Conservation (phyloP, 2,329 filamentous ascomycete genomes). For the Trichoderma pleuroti region DNA sequence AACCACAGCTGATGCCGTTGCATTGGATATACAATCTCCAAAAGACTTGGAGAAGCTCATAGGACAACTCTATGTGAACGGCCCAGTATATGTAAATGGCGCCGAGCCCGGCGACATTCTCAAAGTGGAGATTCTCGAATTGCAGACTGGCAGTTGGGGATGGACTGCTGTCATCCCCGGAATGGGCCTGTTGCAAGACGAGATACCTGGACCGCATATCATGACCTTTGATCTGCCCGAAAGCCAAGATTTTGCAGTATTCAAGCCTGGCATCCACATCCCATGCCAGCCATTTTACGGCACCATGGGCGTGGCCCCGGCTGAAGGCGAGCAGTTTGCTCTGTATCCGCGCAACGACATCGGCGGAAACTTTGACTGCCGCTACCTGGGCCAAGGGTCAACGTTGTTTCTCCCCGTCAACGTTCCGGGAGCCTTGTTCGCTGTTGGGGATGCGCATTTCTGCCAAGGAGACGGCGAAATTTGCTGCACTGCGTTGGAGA, state of each 20-base stretch:
- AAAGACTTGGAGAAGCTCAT: not conserved
- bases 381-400: conserved; percentile 46
- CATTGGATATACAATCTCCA: not conserved
- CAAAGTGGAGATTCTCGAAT: conserved; percentile 47
- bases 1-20: not conserved
- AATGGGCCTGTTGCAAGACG: conserved; percentile 49
- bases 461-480: conserved; percentile 54
- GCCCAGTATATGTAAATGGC: conserved; percentile 47
- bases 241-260: conserved; percentile 33
- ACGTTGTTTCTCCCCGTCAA: conserved; percentile 22
- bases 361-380: conserved; percentile 55
- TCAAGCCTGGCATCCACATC: conserved; percentile 46
- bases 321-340: conserved; percentile 44
- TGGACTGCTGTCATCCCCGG: conserved; percentile 49
- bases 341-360: conserved; percentile 47
- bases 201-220: conserved; percentile 42
- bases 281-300: conserved; percentile 51
- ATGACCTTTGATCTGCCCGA: conserved; percentile 42
- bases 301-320: conserved; percentile 49
- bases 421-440: not conserved
- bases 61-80: conserved; percentile 23
- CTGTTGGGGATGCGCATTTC: conserved; percentile 44
- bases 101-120: conserved; percentile 51
- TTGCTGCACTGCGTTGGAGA: conserved; percentile 55
- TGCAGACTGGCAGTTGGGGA: conserved; percentile 45